A percentile compares a stretch with the other conserved stretches of the same genome.
Conservation (phyloP, 2,329 filamentous ascomycete species). For the Paracoccidioides brasiliensis region DNA sequence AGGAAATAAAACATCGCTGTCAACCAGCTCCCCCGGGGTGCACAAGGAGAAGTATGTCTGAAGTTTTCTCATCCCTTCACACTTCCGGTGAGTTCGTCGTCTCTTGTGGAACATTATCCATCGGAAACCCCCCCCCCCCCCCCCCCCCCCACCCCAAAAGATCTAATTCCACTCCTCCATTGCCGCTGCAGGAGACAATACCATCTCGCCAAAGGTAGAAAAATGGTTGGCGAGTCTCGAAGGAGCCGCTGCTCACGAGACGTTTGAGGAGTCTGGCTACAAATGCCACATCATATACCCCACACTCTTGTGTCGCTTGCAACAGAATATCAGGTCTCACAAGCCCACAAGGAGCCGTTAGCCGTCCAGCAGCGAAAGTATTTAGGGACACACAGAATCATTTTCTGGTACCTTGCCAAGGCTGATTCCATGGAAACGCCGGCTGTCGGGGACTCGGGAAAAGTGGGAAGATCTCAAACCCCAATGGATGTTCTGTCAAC, state of each 20-base stretch:
- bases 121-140: constrained; percentile 10
- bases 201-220: constrained; percentile 19
- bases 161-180: constrained; percentile 10
- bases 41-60: background rate
- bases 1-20: background rate
- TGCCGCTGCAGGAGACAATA: constrained; percentile 6
- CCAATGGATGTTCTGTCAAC: constrained; percentile 4
- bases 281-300: constrained; percentile 3
- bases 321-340: background rate
- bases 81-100: constrained; percentile 11
- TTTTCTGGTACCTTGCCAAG: constrained; percentile 12
- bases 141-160: too few relatives aligned
- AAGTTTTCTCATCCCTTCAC: constrained; percentile 1
- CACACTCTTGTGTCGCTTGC: constrained; percentile 4
- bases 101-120: constrained; percentile 11
- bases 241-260: constrained; percentile 17
- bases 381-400: constrained; percentile 6
- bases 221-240: constrained; percentile 14
- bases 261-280: constrained; percentile 15
- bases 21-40: background rate
- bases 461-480: constrained; percentile 11
- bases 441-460: constrained; percentile 10
- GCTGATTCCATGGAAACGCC: constrained; percentile 5
- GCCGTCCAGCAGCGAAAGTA: constrained; percentile 1
- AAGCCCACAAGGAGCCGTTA: constrained; percentile 5